phyloP scores from a whole-genome alignment of 352 stramenopile species.

The Thraustotheca clavata region DNA sequence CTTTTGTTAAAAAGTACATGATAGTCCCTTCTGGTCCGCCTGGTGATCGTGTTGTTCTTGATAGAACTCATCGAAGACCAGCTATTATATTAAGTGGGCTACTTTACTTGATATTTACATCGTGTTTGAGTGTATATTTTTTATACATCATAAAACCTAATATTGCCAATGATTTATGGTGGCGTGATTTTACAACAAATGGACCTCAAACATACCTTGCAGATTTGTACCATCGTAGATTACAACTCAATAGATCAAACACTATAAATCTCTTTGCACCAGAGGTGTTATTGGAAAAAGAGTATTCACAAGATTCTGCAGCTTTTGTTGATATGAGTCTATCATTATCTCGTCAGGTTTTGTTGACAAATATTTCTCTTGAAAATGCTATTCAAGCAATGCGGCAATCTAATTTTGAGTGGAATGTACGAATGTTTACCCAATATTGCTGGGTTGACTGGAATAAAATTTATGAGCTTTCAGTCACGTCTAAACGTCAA shows the following conservation, averaged over 20 bases:
- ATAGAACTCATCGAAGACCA: too few species aligned
- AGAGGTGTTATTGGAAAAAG: neutral
- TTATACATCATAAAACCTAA: neutral
- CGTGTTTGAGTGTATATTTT: neutral
- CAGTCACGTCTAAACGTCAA: neutral
- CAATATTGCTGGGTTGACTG: constrained; percentile 19
- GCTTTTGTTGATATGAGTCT: neutral
- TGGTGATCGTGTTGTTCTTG: too few species aligned
- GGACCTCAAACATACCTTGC: constrained; percentile 5
- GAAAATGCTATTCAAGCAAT: neutral
- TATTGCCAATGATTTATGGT: constrained; percentile 11
- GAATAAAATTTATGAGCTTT: neutral
- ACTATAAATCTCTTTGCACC: neutral
- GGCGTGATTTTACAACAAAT: constrained; percentile 2
- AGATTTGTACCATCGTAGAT: neutral
- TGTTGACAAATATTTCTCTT: neutral
- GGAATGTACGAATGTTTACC: constrained; percentile 8
- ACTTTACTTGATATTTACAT: neutral
- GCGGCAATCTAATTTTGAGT: neutral
- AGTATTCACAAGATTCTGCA: neutral
- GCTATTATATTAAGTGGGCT: too few species aligned
- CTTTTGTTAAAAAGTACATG: too few species aligned
- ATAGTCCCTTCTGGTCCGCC: too few species aligned
- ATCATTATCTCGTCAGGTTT: neutral
- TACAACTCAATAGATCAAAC: neutral